Base-by-base conservation (phyloP, 352 stramenopile genomes). In the Phytophthora rubi region DNA sequence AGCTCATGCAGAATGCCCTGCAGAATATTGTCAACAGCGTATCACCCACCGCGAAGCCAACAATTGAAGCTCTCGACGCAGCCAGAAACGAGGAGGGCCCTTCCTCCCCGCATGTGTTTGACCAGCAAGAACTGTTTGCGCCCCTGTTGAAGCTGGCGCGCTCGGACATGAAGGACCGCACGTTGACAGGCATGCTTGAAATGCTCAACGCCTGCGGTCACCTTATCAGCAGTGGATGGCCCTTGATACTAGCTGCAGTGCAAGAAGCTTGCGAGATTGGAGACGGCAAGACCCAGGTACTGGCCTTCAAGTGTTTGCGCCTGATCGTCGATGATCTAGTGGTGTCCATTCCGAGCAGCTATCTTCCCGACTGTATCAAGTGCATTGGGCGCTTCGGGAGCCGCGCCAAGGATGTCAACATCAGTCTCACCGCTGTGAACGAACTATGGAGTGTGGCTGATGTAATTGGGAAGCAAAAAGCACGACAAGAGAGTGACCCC, bases 251-350 rank as follows among this genome's bases (percentile, higher is more conserved):
- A n/a, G 67, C 77, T 15, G 76, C 85, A 16, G 73, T 97, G 1
- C 76, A 91, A 59, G 78, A 89, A 70, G 80, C 85, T 16, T 88
- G 82, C 8, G 85, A 90, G 21, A 68, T 81, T 21, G 86, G 83
- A 37, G 86, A 96, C 44, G 75, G 39, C 9, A 92, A 92, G 75
- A 92, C 86, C n/a, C 88, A 97, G 48, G 78, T 95, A 28, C 65
- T 86, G 23, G 88, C 88, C 53, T 99, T 99, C 78, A 98, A 98
- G 78, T 98, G 92, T 57, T 79, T 99, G 33, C 97, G 98, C 30
- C 79, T 99, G 13, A 98, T 99, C 58, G 93, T 99, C 12, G 97
- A 99, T 72, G 97, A 99, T 58, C 93, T 99, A 65, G 77, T 99
- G 45, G 95, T 97, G 7, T 85, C 89, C 33, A 88, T 98, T 30